phyloP scores from a whole-genome alignment of 768 basidiomycete species.

The Russula dissimulans region DNA sequence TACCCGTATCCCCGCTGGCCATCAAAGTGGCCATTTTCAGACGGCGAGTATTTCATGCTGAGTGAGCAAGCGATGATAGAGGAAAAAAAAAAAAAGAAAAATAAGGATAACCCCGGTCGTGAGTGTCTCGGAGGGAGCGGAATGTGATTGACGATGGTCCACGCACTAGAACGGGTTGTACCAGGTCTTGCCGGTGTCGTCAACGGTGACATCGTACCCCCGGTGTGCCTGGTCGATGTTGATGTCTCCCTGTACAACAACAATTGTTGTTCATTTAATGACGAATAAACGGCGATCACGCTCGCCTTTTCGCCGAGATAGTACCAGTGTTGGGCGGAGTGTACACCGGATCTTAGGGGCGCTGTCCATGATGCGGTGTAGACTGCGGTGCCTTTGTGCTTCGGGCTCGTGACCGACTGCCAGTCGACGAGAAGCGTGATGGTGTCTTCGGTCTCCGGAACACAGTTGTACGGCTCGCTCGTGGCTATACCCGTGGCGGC shows the following conservation, averaged over 20 bases:
- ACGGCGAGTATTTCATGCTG: conserved; percentile 93
- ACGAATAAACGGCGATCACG: neutral
- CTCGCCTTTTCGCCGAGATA: conserved; percentile 86
- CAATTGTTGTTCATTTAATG: neutral
- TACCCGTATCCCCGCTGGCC: conserved; percentile 92
- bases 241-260: conserved; percentile 65
- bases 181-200: conserved; percentile 77
- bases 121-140: neutral
- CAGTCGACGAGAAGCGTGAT: conserved; percentile 93
- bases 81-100: neutral
- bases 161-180: conserved; percentile 89
- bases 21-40: conserved; percentile 87
- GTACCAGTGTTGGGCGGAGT: conserved; percentile 89
- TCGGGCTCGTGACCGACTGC: conserved; percentile 68
- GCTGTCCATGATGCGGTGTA: conserved; percentile 96
- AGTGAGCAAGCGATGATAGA: neutral
- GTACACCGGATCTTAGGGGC: conserved; percentile 80
- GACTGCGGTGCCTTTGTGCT: conserved; percentile 76
- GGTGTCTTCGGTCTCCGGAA: conserved; percentile 83
- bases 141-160: neutral
- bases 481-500: conserved; percentile 90
- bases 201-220: conserved; percentile 83
- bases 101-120: too few relatives aligned
- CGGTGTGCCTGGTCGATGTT: conserved; percentile 89
- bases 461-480: conserved; percentile 80